Conservation (phyloP, 306 rosid species). For the Lotus japonicus region DNA sequence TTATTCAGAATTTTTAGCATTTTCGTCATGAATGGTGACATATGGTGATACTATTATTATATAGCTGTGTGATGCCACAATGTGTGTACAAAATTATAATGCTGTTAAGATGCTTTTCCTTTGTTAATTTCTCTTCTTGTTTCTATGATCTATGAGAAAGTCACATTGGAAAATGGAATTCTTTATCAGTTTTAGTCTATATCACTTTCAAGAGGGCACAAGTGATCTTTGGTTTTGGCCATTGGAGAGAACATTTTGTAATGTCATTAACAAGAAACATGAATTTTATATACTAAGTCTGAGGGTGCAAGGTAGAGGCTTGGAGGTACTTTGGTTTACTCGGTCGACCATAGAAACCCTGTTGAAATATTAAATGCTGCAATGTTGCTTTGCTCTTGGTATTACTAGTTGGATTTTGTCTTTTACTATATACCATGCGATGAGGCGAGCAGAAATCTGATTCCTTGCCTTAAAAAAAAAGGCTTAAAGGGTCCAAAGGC, state of each 20-base stretch:
- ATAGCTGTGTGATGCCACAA: conserved; percentile 1
- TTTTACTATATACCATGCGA: background rate
- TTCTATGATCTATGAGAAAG: background rate
- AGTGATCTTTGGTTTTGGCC: background rate
- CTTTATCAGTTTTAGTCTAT: background rate
- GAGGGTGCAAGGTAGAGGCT: conserved; percentile 16
- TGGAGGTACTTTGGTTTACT: background rate
- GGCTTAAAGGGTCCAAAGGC: too few relatives aligned
- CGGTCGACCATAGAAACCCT: conserved; percentile 12
- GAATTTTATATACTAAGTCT: background rate
- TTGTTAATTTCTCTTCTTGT: background rate
- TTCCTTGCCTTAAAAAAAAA: too few relatives aligned
- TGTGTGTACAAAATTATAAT: background rate
- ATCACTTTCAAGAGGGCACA: background rate
- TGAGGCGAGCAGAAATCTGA: background rate
- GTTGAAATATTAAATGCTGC: background rate
- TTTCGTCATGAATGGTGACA: background rate
- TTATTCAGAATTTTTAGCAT: background rate
- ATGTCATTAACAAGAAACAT: conserved; percentile 19
- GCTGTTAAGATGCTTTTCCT: background rate
- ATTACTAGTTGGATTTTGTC: background rate
- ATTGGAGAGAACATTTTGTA: conserved; percentile 23
- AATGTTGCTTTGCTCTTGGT: conserved; percentile 14
- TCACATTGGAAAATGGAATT: background rate
- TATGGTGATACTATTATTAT: background rate